phyloP scores from a whole-genome alignment of 805 yeast species.

The Alloascoidea hylecoeti region DNA sequence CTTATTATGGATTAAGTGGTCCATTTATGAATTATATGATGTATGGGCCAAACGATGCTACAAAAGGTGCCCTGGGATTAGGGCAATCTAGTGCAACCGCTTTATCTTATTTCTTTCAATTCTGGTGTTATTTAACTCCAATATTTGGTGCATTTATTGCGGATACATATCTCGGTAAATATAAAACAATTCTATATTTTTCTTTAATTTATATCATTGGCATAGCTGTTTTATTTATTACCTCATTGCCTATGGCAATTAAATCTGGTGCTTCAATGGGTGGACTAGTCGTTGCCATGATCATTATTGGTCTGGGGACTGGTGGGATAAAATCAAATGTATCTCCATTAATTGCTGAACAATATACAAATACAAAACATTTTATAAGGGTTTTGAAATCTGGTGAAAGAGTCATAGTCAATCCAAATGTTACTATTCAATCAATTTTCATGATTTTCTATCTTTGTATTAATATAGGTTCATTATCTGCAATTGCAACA shows the following conservation, averaged over 20 bases:
- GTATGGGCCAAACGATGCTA: conserved; percentile 22
- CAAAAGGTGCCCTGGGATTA: conserved; percentile 41
- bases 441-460: conserved; percentile 66
- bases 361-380: conserved; percentile 46
- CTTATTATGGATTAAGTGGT: conserved; percentile 48
- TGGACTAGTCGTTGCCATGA: conserved; percentile 42
- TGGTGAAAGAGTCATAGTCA: conserved; percentile 58
- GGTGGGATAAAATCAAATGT: conserved; percentile 75
- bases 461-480: conserved; percentile 63
- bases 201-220: conserved; percentile 47
- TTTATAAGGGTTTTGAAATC: conserved; percentile 38
- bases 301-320: conserved; percentile 60
- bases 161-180: conserved; percentile 64
- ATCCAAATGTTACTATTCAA: conserved; percentile 60
- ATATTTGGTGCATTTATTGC: conserved; percentile 63
- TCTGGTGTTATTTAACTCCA: conserved; percentile 76
- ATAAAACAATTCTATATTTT: conserved; percentile 49
- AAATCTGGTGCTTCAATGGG: conserved; percentile 38
- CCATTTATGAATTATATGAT: conserved; percentile 55
- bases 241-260: conserved; percentile 51
- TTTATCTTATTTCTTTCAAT: conserved; percentile 60
- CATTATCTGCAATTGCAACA: conserved; percentile 64
- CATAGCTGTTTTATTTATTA: conserved; percentile 47
- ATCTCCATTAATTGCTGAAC: conserved; percentile 64
- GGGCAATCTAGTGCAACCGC: conserved; percentile 57